These are phyloP conservation scores for Myochromella boudieri DNA, from an alignment of 768 basidiomycete species.

Conservation along the genomic window DNA sequence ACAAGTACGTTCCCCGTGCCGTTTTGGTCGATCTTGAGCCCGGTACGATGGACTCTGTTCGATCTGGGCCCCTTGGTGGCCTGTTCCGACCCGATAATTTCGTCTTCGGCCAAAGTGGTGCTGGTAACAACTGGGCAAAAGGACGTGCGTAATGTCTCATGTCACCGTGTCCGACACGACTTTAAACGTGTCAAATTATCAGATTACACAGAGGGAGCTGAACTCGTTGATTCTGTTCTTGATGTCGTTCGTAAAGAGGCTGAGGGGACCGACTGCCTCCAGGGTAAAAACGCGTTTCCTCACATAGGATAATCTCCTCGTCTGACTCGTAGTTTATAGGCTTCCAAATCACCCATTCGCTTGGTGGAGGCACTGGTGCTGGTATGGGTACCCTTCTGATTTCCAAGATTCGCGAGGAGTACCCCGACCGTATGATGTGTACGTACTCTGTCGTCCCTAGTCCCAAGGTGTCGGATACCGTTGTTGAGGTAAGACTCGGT, in stretches of 20 bases:
- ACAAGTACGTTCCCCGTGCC: slow-evolving; percentile 98
- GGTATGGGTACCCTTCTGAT: slow-evolving; percentile 99
- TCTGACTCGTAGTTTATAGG: slow-evolving; percentile 42
- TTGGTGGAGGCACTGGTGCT: slow-evolving; percentile 98
- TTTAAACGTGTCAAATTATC: neutral
- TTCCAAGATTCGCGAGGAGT: slow-evolving; percentile 99
- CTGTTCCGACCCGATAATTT: slow-evolving; percentile 99
- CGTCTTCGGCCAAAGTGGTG: slow-evolving; percentile 96
- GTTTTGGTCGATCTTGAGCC: slow-evolving; percentile 98
- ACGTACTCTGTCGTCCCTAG: slow-evolving; percentile 98
- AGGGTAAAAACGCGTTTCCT: slow-evolving; percentile 56
- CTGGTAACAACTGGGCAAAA: slow-evolving; percentile 99
- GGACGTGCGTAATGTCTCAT: slow-evolving; percentile 69
- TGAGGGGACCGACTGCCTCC: slow-evolving; percentile 94
- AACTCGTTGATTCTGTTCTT: slow-evolving; percentile 96
- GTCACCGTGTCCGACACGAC: neutral
- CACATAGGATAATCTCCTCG: slow-evolving; percentile 1
- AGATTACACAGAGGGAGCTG: slow-evolving; percentile 96
- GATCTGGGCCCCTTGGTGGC: slow-evolving; percentile 83
- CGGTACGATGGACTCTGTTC: slow-evolving; percentile 92
- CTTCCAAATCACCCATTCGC: slow-evolving; percentile 98
- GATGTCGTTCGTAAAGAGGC: slow-evolving; percentile 99
- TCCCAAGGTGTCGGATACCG: slow-evolving; percentile 98
- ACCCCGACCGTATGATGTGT: slow-evolving; percentile 99
- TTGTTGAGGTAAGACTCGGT: slow-evolving; percentile 72